Percentiles rank a stretch among this genome's conserved stretches.
These are phyloP conservation scores for Ceratobasidium sp. DNA, from an alignment of 1,284 basidiomycete genomes.

Conservation along the genomic window DNA sequence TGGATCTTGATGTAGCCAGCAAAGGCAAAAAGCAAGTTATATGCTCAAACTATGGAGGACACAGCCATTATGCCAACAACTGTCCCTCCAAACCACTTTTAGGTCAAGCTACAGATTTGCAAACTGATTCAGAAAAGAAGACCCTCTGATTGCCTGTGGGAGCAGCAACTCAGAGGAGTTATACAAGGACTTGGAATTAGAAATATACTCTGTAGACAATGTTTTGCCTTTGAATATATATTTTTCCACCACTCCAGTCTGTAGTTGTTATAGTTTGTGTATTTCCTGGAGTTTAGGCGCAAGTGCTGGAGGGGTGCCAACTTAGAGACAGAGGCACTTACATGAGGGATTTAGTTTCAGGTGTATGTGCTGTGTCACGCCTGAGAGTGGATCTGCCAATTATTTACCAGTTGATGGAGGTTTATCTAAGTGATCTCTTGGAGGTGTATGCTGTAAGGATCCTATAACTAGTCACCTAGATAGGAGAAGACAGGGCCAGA, in stretches of 20 bases:
- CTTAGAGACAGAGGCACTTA: no score
- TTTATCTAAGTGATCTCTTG: no score
- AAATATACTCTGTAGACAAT: slow-evolving; percentile 1
- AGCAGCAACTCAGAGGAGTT: background rate
- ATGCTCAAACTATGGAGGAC: background rate
- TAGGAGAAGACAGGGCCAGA: no score
- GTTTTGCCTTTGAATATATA: slow-evolving; percentile 10
- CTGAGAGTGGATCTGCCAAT: no score
- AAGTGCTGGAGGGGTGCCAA: no score
- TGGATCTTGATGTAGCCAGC: background rate
- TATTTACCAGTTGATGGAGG: no score
- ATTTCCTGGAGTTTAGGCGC: no score
- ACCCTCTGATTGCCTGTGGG: background rate
- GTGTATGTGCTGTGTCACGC: no score
- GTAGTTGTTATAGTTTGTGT: no score
- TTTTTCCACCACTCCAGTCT: background rate
- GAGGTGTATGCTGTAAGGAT: no score
- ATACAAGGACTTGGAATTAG: background rate
- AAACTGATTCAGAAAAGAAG: background rate
- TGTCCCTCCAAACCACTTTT: background rate
- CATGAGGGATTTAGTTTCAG: no score
- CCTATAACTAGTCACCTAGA: no score
- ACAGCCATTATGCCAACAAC: background rate
- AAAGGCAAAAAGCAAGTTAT: background rate
- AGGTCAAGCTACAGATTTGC: background rate